Conservation (phyloP, 331 rosid genomes). For the Pyracantha coccinea region DNA sequence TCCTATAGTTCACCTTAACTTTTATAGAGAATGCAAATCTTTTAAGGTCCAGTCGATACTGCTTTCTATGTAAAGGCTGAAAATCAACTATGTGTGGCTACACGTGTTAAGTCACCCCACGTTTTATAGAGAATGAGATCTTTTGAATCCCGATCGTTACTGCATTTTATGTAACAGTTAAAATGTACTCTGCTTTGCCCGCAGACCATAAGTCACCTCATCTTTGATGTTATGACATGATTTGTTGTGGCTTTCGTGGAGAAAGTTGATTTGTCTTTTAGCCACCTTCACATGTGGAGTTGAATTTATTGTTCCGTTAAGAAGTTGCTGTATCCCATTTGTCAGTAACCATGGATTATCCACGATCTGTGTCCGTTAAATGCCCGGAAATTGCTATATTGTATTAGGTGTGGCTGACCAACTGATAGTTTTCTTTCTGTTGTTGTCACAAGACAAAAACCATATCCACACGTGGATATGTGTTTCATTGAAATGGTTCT, state of each 20-base stretch:
- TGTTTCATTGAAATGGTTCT: background rate
- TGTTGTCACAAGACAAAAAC: background rate
- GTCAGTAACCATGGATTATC: background rate
- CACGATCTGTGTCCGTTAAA: background rate
- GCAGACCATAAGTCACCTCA: background rate
- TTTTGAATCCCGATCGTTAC: background rate
- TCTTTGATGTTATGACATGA: slow-evolving; percentile 1
- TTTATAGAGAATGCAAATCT: background rate
- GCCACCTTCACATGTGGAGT: background rate
- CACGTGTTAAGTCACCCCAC: background rate
- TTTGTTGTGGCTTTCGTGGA: background rate
- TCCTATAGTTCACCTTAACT: background rate
- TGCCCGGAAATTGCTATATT: background rate
- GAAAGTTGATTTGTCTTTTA: background rate
- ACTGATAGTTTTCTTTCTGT: background rate
- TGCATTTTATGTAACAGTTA: background rate
- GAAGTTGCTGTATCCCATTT: background rate
- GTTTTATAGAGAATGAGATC: background rate
- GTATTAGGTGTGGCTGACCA: background rate
- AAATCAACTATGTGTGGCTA: background rate
- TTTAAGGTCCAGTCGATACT: no score
- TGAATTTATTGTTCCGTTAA: background rate
- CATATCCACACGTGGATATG: background rate
- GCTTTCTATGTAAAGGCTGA: background rate
- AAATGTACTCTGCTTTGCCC: background rate